Conservation (phyloP, 345 rosid genomes). For the Dipteronia sinensis region DNA sequence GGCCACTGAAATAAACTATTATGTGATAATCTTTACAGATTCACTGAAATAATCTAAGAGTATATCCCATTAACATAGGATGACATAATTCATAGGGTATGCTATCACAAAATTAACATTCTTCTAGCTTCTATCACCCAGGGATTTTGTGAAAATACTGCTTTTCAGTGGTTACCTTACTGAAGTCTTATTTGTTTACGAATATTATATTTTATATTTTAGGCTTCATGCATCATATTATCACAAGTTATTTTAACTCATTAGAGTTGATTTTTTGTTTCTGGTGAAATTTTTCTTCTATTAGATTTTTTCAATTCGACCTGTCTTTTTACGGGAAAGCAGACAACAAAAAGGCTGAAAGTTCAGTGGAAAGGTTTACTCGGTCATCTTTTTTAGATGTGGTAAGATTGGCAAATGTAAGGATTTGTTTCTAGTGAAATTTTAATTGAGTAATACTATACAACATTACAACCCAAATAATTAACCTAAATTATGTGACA, state of each 20-base stretch:
- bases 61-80: neutral
- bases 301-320: conserved; percentile 65
- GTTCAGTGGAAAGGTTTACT: conserved; percentile 57
- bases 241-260: conserved; percentile 16
- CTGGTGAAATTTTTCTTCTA: conserved; percentile 38
- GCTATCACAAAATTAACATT: neutral
- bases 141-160: conserved; percentile 1
- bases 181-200: conserved; percentile 7
- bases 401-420: conserved; percentile 48
- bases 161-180: conserved; percentile 6
- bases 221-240: conserved; percentile 27
- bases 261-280: conserved; percentile 34
- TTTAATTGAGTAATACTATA: neutral
- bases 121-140: neutral
- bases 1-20: neutral
- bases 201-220: conserved; percentile 15
- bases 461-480: no score
- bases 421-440: conserved; percentile 20
- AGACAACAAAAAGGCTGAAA: conserved; percentile 57
- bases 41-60: no score
- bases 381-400: conserved; percentile 47
- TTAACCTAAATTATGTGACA: no score
- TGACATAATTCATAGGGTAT: neutral
- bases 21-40: neutral
- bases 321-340: conserved; percentile 61